These are phyloP conservation scores for Penicillium sp. DNA, from an alignment of 2,329 filamentous ascomycete species.

Conservation along the genomic window DNA sequence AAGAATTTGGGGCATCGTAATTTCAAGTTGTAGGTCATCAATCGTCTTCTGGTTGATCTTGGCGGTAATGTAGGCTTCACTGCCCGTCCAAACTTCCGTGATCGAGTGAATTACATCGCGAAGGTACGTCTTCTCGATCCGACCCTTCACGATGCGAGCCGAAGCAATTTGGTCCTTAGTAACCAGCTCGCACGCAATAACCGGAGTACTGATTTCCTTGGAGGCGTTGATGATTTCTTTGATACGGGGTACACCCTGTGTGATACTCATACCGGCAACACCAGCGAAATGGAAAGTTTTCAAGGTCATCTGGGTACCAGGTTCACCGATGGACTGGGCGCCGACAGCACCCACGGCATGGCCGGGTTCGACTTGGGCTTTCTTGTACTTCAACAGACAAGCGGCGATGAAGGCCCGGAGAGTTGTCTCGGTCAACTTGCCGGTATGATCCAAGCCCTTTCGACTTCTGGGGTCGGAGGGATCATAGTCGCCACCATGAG, in stretches of 20 bases:
- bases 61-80: conserved; percentile 75
- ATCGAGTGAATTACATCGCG: conserved; percentile 79
- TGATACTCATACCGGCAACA: conserved; percentile 99
- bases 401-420: conserved; percentile 75
- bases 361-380: conserved; percentile 88
- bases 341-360: conserved; percentile 96
- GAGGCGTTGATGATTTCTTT: conserved; percentile 99
- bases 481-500: conserved; percentile 38
- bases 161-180: conserved; percentile 75
- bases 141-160: conserved; percentile 87
- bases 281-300: conserved; percentile 99
- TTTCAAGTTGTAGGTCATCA: conserved; percentile 77
- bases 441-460: conserved; percentile 66
- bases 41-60: conserved; percentile 80
- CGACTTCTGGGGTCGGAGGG: conserved; percentile 36
- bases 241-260: conserved; percentile 98
- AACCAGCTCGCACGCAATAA: conserved; percentile 83
- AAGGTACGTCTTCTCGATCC: conserved; percentile 93
- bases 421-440: conserved; percentile 78
- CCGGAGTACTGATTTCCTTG: conserved; percentile 87
- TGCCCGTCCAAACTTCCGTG: conserved; percentile 84
- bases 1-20: conserved; percentile 73
- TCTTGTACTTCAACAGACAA: conserved; percentile 87
- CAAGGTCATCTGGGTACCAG: conserved; percentile 97
- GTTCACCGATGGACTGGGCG: conserved; percentile 96